Conservation (phyloP, 2,329 filamentous ascomycete species). For the Colletotrichum somersetense region DNA sequence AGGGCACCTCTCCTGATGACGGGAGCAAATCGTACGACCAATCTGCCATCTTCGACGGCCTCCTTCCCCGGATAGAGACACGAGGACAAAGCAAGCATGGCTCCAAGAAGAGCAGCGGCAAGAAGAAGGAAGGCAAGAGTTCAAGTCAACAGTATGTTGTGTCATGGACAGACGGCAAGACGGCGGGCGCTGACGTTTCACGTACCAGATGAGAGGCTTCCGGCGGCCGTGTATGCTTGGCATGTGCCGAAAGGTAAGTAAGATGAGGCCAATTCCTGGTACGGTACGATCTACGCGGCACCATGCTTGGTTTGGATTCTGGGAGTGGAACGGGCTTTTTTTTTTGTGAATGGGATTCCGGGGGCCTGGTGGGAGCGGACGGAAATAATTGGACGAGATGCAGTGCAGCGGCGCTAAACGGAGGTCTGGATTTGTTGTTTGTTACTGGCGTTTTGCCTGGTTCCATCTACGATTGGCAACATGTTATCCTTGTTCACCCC, state of each 20-base stretch:
- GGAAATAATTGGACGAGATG: neutral
- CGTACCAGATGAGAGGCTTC: constrained; percentile 13
- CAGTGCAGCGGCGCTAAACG: neutral
- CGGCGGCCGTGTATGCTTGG: neutral
- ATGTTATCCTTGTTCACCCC: neutral
- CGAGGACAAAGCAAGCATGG: constrained; percentile 44
- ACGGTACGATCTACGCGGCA: neutral
- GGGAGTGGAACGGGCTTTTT: neutral
- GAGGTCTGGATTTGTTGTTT: neutral
- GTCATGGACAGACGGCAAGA: neutral
- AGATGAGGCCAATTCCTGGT: neutral
- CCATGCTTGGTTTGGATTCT: neutral
- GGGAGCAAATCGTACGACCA: constrained; percentile 37
- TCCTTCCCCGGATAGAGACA: constrained; percentile 45
- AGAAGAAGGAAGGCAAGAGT: constrained; percentile 32
- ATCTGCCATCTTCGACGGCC: constrained; percentile 42
- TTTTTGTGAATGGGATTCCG: neutral
- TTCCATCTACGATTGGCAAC: neutral
- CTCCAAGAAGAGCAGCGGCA: constrained; percentile 36
- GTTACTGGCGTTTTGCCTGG: neutral
- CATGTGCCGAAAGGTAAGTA: neutral
- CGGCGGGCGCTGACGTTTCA: constrained; percentile 1
- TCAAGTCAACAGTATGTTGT: constrained; percentile 28
- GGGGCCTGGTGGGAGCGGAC: too few species aligned
- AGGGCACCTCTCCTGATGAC: constrained; percentile 33